Percentiles rank a stretch among this genome's conserved stretches.
phyloP scores from a whole-genome alignment of 139 green algal species.

The Mesostigma viride region DNA sequence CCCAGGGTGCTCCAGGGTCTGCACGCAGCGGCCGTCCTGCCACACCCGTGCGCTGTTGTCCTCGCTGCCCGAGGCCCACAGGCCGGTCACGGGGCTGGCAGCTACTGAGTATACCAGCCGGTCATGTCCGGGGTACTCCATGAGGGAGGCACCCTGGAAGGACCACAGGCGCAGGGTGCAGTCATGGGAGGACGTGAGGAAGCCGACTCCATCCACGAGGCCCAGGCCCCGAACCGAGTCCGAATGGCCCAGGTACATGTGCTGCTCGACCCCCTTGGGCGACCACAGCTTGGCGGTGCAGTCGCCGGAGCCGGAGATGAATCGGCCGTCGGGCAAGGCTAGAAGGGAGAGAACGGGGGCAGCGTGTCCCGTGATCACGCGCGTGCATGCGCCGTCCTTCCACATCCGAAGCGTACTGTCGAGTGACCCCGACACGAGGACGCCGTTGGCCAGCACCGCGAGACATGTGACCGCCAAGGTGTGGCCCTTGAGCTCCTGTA shows the following conservation, averaged over 20 bases:
- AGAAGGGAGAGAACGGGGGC: slow-evolving; percentile 59
- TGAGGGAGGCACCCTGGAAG: slow-evolving; percentile 39
- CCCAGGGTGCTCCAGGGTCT: slow-evolving; percentile 59
- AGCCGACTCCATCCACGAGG: slow-evolving; percentile 57
- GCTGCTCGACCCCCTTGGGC: neutral
- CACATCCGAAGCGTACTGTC: slow-evolving; percentile 75
- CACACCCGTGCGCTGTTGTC: slow-evolving; percentile 68
- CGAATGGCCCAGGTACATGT: neutral
- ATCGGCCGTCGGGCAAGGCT: slow-evolving; percentile 45
- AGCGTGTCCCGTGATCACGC: slow-evolving; percentile 57
- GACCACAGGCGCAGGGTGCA: slow-evolving; percentile 43
- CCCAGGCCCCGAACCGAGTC: slow-evolving; percentile 47
- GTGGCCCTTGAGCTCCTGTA: slow-evolving; percentile 57
- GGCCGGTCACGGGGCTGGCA: neutral
- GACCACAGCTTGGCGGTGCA: neutral
- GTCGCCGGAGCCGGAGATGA: slow-evolving; percentile 47
- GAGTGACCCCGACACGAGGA: slow-evolving; percentile 65
- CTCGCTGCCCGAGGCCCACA: slow-evolving; percentile 66
- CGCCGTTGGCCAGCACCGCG: slow-evolving; percentile 41
- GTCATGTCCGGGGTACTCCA: slow-evolving; percentile 67
- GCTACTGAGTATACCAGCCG: slow-evolving; percentile 71
- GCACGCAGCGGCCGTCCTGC: slow-evolving; percentile 51
- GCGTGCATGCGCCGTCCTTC: slow-evolving; percentile 35
- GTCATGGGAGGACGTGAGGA: slow-evolving; percentile 89
- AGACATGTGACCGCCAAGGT: slow-evolving; percentile 64